These are phyloP conservation scores for Coemansia sp. DNA, from an alignment of 192 early-diverging fungal genomes.

Conservation along the genomic window DNA sequence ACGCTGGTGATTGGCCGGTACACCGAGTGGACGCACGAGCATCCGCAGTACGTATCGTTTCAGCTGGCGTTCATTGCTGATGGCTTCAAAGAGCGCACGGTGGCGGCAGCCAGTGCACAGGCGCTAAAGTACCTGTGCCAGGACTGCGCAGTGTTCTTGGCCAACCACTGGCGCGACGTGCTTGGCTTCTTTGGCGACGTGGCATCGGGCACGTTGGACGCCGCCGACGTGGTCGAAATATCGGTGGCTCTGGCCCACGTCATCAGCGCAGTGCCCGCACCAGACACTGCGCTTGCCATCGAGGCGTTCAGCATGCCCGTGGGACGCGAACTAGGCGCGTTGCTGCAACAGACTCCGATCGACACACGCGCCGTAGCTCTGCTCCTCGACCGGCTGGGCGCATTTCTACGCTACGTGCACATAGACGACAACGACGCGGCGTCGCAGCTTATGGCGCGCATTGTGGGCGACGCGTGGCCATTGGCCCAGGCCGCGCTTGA, in stretches of 20 bases:
- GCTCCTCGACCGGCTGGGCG: slow-evolving; percentile 50
- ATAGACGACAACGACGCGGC: slow-evolving; percentile 34
- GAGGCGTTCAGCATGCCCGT: slow-evolving; percentile 49
- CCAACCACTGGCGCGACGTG: slow-evolving; percentile 76
- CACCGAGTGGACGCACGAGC: slow-evolving; percentile 84
- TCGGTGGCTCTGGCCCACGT: slow-evolving; percentile 89
- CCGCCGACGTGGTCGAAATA: slow-evolving; percentile 73
- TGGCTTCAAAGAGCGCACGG: slow-evolving; percentile 86
- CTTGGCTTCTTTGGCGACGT: slow-evolving; percentile 81
- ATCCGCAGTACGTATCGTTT: slow-evolving; percentile 88
- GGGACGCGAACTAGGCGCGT: slow-evolving; percentile 32
- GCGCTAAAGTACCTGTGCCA: slow-evolving; percentile 88
- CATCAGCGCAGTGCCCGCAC: slow-evolving; percentile 71
- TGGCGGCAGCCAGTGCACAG: slow-evolving; percentile 79
- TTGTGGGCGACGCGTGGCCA: slow-evolving; percentile 40
- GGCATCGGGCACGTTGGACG: slow-evolving; percentile 62
- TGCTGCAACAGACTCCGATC: slow-evolving; percentile 36
- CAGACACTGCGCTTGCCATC: slow-evolving; percentile 35
- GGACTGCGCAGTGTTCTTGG: slow-evolving; percentile 79
- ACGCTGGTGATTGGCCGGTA: slow-evolving; percentile 97
- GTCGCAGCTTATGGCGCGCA: slow-evolving; percentile 25
- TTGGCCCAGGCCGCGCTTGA: slow-evolving; percentile 28
- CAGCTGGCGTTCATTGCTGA: slow-evolving; percentile 89
- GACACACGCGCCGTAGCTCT: slow-evolving; percentile 15
- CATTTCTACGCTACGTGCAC: slow-evolving; percentile 46